Conservation (phyloP, 2,329 filamentous ascomycete species). For the Remersonia thermophila region DNA sequence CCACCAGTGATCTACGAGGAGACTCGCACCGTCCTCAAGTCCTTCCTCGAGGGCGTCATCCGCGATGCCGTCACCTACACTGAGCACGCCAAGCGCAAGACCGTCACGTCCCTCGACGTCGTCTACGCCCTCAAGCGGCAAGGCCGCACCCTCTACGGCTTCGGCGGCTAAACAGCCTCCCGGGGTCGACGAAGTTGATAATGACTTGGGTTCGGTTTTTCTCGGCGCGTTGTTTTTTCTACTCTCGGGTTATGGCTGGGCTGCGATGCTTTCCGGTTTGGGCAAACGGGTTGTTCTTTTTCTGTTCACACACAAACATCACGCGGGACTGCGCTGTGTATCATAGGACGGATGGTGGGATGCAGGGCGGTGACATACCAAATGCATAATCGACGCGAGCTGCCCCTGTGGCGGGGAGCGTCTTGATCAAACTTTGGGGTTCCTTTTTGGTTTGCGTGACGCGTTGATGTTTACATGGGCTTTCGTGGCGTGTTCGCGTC, state of each 20-base stretch:
- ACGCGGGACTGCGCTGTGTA: slow-evolving; percentile 6
- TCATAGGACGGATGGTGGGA: slow-evolving; percentile 5
- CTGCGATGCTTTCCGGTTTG: slow-evolving; percentile 11
- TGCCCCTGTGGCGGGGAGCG: not conserved
- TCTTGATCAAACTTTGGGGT: slow-evolving; percentile 4
- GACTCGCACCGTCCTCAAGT: slow-evolving; percentile 66
- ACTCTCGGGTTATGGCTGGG: slow-evolving; percentile 8
- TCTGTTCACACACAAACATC: not conserved
- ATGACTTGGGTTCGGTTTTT: too few relatives aligned
- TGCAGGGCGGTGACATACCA: slow-evolving; percentile 9
- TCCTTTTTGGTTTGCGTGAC: not conserved
- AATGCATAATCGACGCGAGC: slow-evolving; percentile 9
- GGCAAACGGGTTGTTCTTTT: slow-evolving; percentile 12
- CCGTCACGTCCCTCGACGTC: slow-evolving; percentile 57
- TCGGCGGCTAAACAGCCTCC: slow-evolving; percentile 66
- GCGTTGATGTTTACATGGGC: slow-evolving; percentile 1
- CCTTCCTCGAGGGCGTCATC: slow-evolving; percentile 66
- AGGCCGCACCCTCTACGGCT: slow-evolving; percentile 72
- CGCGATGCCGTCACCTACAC: slow-evolving; percentile 69
- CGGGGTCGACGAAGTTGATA: slow-evolving; percentile 1
- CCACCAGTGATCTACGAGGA: slow-evolving; percentile 61
- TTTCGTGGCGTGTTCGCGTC: not conserved
- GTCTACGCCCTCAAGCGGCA: slow-evolving; percentile 58
- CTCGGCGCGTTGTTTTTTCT: slow-evolving; percentile 3
- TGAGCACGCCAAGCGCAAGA: slow-evolving; percentile 73